Conservation (phyloP, 202 grass and related monocot genomes). For the Hordeum pubiflorum region DNA sequence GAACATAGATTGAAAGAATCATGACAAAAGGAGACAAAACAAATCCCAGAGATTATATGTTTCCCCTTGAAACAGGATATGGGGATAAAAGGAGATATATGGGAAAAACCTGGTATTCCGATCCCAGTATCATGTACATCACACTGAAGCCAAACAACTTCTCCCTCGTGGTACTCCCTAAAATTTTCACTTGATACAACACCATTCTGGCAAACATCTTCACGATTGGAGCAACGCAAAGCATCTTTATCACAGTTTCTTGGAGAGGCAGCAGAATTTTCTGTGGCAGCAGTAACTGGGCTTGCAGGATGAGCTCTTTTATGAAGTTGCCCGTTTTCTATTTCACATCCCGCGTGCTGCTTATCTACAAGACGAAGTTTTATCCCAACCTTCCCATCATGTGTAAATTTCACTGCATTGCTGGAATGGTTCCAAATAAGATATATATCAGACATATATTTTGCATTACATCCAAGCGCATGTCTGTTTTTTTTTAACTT, state of each 20-base stretch:
- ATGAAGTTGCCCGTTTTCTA: constrained; percentile 19
- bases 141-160: constrained; percentile 71
- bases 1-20: constrained; percentile 23
- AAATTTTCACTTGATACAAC: constrained; percentile 24
- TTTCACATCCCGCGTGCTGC: constrained; percentile 20
- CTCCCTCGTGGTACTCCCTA: constrained; percentile 19
- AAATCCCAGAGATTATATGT: neutral
- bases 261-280: constrained; percentile 30
- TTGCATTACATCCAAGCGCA: constrained; percentile 7
- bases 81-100: neutral
- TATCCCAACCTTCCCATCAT: constrained; percentile 85
- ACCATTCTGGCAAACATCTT: constrained; percentile 38
- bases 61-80: constrained; percentile 6
- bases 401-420: constrained; percentile 96
- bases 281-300: constrained; percentile 11
- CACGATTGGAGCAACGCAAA: constrained; percentile 32
- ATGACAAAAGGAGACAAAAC: constrained; percentile 3
- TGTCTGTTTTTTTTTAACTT: neutral
- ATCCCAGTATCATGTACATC: constrained; percentile 93
- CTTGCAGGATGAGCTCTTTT: constrained; percentile 22
- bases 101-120: constrained; percentile 85
- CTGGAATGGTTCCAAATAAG: constrained; percentile 42
- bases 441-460: constrained; percentile 21
- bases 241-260: constrained; percentile 40
- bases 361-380: constrained; percentile 55